phyloP scores from a whole-genome alignment of 805 yeast species.

The Helenozyma rhizophorensis region DNA sequence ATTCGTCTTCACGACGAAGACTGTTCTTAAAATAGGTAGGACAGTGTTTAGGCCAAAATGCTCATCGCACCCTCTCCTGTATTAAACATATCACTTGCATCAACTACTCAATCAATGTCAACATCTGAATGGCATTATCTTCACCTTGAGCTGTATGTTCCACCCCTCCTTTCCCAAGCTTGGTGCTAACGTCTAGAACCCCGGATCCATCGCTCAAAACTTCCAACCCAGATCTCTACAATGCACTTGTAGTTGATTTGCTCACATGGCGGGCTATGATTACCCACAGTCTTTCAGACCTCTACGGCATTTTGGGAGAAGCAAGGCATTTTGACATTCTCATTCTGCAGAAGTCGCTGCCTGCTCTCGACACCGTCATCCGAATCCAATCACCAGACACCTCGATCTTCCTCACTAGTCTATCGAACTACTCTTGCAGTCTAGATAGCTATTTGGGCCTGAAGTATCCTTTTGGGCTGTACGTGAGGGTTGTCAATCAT shows the following conservation, averaged over 20 bases:
- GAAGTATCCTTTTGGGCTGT: constrained; percentile 15
- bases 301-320: constrained; percentile 34
- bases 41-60: too few species aligned
- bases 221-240: constrained; percentile 8
- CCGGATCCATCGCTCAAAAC: constrained; percentile 15
- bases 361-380: constrained; percentile 17
- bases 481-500: constrained; percentile 13
- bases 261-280: constrained; percentile 31
- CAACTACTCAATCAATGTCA: background rate
- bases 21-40: background rate
- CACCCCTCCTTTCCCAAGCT: background rate
- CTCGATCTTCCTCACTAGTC: constrained; percentile 26
- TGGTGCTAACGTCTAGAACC: constrained; percentile 6
- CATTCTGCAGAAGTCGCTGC: constrained; percentile 10
- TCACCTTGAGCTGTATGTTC: constrained; percentile 19
- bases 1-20: too few species aligned
- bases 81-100: background rate
- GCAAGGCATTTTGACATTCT: constrained; percentile 27
- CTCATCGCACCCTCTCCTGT: background rate
- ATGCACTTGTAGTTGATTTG: constrained; percentile 19
- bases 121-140: constrained; percentile 23
- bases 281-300: constrained; percentile 18
- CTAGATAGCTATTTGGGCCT: constrained; percentile 22
- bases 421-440: constrained; percentile 27
- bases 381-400: constrained; percentile 27